Base-by-base conservation (phyloP, 176 grass and related monocot species). In the Metroxylon sagu region DNA sequence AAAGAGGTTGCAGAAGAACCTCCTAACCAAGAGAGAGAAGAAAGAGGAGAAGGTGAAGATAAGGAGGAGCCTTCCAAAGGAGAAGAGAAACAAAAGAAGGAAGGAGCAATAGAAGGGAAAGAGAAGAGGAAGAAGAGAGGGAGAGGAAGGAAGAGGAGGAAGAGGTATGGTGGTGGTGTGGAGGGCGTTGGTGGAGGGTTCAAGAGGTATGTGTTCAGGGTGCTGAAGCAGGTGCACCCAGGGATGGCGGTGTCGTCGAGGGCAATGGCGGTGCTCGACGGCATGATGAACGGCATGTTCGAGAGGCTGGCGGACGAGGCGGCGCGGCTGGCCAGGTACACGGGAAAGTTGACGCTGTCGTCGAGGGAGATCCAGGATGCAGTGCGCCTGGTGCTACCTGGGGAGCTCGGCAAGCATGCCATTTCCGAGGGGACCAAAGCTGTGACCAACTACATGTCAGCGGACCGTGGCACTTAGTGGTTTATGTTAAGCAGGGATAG, bases 201-300 rank as follows among this genome's bases (percentile, higher is more conserved):
- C 30, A 31, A 31, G 30, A 31, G 30, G 30, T 31, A 87, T 61
- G 77, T 96, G 77, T 96, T 80, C 74, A 70, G 74, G 4, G 86
- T 96, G 77, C 68, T 96, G 74, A 96, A 87, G 83, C 91, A 96
- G 74, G 86, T 96, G 71, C 91, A 87, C 71, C 86, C 86, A 12
- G 84, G 69, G 16, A 18, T 90, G 64, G 83, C 77, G 16, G 43
- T 76, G 67, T 90, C 86, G 1, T 64, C 74, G 12, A 49, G 27
- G 58, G 75, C 86, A 26, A 96, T 96, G 91, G 67, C 72, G 54
- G 83, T 87, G 30, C 70, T 90, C 15, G 86, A 85, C 77, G 84
- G 81, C 71, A 77, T 90, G 80, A 87, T 96, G 83, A 75, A 71
- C 0, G 91, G 90, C 77, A 82, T 95, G 83, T 95, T 95, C 61